Base-by-base conservation (phyloP, 73 alveolate genomes). In the Paramecium bursaria region DNA sequence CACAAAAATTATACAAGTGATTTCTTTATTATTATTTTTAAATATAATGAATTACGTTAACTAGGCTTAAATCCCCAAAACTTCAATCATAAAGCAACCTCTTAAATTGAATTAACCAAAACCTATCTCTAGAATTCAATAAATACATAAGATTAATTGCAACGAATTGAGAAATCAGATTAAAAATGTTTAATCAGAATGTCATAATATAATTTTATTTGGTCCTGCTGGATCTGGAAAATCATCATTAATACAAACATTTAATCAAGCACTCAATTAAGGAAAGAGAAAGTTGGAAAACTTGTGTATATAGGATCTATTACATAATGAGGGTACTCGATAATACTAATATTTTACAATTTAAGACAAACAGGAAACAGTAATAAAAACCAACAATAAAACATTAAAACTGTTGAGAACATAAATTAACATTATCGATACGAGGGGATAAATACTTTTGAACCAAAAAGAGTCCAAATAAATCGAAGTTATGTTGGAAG, bases 151-250 rank as follows among this genome's bases (percentile, higher is more conserved):
- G 49, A 39, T 7, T 7, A 39, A 39, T 7, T 39, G 14, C 11
- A 11, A 39, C 5, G 49, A 39, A 7, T 39, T 39, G 44, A 67
- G 26, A 15, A 1, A 21, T 1, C 17, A 31, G 21, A 67, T 67
- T 26, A 79, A 50, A 42, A 19, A 42, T 15, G 51, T 39, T 29
- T n/a, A 53, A 22, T 51, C 73, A 54, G 42, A 52, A 23, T 15
- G 57, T 22, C 39, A 54, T 2, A 79, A 79, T 79, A 54, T 79
- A 2, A 79, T 79, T 22, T 39, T 79, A n/a, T 79, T 79, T 54
- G 89, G 89, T 0, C 89, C 89, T 5, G 54, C 79, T 17, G 89
- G 89, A 6, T 52, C 89, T 15, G 89, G 89, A 54, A 79, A 39
- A 26, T 53, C 48, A 42, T 49, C 54, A 1, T 48, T 60, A 13